Evolutionary conservation across 257 asterid genomes (phyloP), one percentile per base, ranked within the genome.

Genomic region (Avicennia marina): DNA sequence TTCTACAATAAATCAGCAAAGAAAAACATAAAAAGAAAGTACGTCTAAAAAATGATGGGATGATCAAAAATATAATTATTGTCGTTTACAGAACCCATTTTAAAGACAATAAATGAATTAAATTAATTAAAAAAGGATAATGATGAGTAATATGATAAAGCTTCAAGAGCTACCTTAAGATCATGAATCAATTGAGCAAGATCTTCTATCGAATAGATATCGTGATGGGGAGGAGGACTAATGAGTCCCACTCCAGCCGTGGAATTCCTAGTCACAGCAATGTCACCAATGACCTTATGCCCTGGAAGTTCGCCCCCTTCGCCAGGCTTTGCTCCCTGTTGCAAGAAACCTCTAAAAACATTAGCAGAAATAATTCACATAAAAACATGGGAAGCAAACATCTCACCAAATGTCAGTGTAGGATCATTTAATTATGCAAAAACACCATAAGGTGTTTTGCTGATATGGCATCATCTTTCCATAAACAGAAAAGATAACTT

Each of bases 231-330:
- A 56, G 99, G 99, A 44, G 99, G 99, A 49, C 97, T 93, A 64
- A 93, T 93, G 42, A 93, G 85, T 27, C 99, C 99, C 64, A 93
- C 99, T 0, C 99, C 99, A 39, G 99, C 95, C 13, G 99, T 93
- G 52, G 99, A 93, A 63, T 93, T 86, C 80, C 99, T 73, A 51
- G 99, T 93, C 50, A 89, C 78, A 54, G 99, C 99, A 72, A 93
- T 93, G 59, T 93, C 99, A 55, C 96, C 99, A 61, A 93, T 81
- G 68, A 93, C 99, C 78, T 93, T 93, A 74, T 93, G 99, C 22
- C 99, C 99, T 17, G 99, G 99, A 69, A 93, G 99, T 84, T 93
- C 99, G 79, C 99, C 99, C 33, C 99, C 99, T 76, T 93, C 99
- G 59, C 99, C 99, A 40, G 99, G 99, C 75, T 93, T 93, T 7